Evolutionary conservation across 257 asterid genomes (phyloP), one percentile per base, ranked within the genome.

Genomic region (Petunia secreta): DNA sequence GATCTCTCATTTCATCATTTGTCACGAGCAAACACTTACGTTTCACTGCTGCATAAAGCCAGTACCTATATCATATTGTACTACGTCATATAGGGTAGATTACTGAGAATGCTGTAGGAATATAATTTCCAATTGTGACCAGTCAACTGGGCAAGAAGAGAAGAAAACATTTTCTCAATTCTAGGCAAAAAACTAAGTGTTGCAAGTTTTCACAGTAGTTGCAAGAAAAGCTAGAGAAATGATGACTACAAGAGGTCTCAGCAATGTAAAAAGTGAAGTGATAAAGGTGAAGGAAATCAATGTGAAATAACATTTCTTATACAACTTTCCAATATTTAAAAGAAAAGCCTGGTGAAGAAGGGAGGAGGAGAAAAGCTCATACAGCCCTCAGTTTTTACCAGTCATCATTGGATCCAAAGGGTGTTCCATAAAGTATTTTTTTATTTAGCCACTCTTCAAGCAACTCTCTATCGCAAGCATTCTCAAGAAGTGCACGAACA

Each of bases 1-100:
- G 99, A 89, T 95, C 99, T 85, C 99, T 90, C 99, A 95, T 95
- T 87, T 95, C 96, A 87, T 95, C 99, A 80, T 95, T 95, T 79
- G 99, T 93, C 81, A 95, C 94, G 63, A 95, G 89, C 87, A 93
- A 85, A 84, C 98, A 91, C 93, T 92, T 90, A 37, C 86, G 87
- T 81, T 93, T 92, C 79, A 92, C 98, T 71, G 99, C 91, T 75
- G 97, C 97, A 83, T 90, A 93, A 53, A 95, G 92, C 99, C 99
- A 95, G 84, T 93, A 95, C 98, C 99, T 95, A 80, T 75, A 79
- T 85, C 37, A 80, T 41, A 48, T 9, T 39, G 69, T 36, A 34
- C 3, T 11, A 65, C 14, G 39, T 64, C 53, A 75, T 78, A 9
- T 4, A 75, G 65, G 80, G 41, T 15, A 64, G 38, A 73, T 59